A percentile compares a stretch with the other conserved stretches of the same genome.
These are phyloP conservation scores for Singerocomus inundabilis DNA, from an alignment of 1,284 basidiomycete genomes.

Conservation along the genomic window DNA sequence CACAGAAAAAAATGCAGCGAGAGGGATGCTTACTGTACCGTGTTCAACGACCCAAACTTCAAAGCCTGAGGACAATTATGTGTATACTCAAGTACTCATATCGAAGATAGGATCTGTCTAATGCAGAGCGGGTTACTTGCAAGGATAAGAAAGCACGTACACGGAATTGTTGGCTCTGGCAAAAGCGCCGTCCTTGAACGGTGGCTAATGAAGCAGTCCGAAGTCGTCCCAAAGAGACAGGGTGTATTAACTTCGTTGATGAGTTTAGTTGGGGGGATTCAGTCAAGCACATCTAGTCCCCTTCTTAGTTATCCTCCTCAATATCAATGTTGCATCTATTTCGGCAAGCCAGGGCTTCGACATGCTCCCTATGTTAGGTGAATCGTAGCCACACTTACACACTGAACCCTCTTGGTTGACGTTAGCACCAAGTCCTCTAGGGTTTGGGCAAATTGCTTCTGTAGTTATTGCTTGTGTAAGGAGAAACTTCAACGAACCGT, in stretches of 20 bases:
- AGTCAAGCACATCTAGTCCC: slow-evolving; percentile 79
- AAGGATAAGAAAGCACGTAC: slow-evolving; percentile 43
- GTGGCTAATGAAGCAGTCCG: no score
- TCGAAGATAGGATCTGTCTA: slow-evolving; percentile 67
- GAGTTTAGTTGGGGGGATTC: slow-evolving; percentile 72
- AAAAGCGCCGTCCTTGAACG: slow-evolving; percentile 89
- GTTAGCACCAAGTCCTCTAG: slow-evolving; percentile 81
- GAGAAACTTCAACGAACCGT: no score
- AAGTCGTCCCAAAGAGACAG: slow-evolving; percentile 69
- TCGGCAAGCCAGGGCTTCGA: slow-evolving; percentile 24
- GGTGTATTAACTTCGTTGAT: slow-evolving; percentile 61
- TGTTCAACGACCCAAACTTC: slow-evolving; percentile 26
- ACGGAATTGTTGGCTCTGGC: slow-evolving; percentile 91
- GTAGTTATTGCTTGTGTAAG: no score
- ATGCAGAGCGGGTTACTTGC: slow-evolving; percentile 4
- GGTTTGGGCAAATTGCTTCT: slow-evolving; percentile 50
- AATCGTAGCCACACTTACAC: slow-evolving; percentile 78
- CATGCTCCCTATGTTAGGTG: slow-evolving; percentile 83
- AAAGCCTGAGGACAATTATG: neutral
- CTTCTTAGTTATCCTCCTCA: slow-evolving; percentile 53
- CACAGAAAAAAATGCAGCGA: slow-evolving; percentile 63
- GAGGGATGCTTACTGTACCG: slow-evolving; percentile 58
- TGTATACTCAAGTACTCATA: slow-evolving; percentile 37
- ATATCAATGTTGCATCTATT: slow-evolving; percentile 2
- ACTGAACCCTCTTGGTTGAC: slow-evolving; percentile 77